Conservation (phyloP, 2,329 filamentous ascomycete genomes). For the Curvularia eragrostidis region DNA sequence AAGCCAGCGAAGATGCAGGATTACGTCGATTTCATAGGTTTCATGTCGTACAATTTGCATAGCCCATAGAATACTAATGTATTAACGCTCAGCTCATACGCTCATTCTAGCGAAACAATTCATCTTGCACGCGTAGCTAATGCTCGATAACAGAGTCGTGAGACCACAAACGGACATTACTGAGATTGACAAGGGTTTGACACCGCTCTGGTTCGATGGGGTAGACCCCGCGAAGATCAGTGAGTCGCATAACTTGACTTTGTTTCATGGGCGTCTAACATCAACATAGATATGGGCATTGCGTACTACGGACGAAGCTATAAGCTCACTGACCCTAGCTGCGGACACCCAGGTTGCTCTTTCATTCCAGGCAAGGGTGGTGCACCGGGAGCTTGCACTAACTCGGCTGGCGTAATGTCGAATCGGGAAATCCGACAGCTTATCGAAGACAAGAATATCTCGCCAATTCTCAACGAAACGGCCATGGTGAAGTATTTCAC, state of each 20-base stretch:
- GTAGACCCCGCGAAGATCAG: conserved; percentile 52
- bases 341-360: conserved; percentile 45
- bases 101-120: no score
- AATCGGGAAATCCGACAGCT: conserved; percentile 47
- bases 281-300: conserved; percentile 47
- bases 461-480: conserved; percentile 29
- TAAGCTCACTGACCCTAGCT: conserved; percentile 27
- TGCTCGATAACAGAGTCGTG: no score
- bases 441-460: conserved; percentile 26
- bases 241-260: no score
- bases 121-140: no score
- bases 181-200: conserved; percentile 49
- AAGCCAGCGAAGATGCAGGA: conserved; percentile 49
- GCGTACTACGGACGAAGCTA: conserved; percentile 55
- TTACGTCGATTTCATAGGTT: conserved; percentile 41
- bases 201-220: conserved; percentile 53
- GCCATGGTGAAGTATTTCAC: conserved; percentile 44
- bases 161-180: conserved; percentile 54
- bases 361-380: conserved; percentile 25
- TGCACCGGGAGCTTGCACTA: conserved; percentile 29
- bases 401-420: conserved; percentile 39
- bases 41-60: conserved; percentile 32
- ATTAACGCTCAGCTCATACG: conserved; percentile 27
- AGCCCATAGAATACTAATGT: conserved; percentile 44
- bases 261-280: no score